Percentiles rank a stretch among this genome's conserved stretches.
Evolutionary conservation across 2,329 filamentous ascomycete genomes (phyloP).

Genomic region (Ceratocystiopsis minuta): DNA sequence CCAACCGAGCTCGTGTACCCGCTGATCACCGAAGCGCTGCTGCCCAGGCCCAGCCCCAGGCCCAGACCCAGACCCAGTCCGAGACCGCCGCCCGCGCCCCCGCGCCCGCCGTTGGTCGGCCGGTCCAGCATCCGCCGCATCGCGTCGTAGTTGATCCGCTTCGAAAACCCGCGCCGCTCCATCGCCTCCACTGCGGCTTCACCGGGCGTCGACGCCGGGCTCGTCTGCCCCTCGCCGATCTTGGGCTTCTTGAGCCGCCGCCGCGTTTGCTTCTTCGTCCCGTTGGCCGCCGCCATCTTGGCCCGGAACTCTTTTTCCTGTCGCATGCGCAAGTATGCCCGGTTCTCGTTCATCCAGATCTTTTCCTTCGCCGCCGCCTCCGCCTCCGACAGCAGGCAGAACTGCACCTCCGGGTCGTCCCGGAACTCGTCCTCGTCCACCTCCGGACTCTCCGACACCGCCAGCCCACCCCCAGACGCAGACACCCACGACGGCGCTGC

Average conservation of each 20-base stretch:
- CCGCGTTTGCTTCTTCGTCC: constrained; percentile 12
- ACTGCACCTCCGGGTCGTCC: constrained; percentile 71
- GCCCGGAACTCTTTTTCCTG: constrained; percentile 67
- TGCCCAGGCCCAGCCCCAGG: no score
- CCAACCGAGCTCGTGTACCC: constrained; percentile 17
- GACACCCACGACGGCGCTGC: no score
- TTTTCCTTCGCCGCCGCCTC: constrained; percentile 73
- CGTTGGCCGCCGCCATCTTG: constrained; percentile 30
- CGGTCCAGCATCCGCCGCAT: constrained; percentile 39
- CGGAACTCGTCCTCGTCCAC: constrained; percentile 72
- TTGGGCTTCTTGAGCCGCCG: constrained; percentile 35
- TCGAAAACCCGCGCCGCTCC: constrained; percentile 50
- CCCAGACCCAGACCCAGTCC: no score
- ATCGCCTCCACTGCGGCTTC: constrained; percentile 54
- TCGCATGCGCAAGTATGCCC: constrained; percentile 75
- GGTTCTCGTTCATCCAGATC: constrained; percentile 90
- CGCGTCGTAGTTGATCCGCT: constrained; percentile 57
- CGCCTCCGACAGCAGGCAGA: constrained; percentile 54
- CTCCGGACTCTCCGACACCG: constrained; percentile 39
- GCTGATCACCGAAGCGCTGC: constrained; percentile 23
- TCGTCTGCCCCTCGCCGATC: constrained; percentile 48
- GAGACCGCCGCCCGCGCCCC: constrained; percentile 24
- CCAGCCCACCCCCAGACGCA: not conserved
- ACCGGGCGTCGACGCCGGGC: constrained; percentile 46
- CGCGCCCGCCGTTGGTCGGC: constrained; percentile 15